Evolutionary conservation across 352 stramenopile genomes (phyloP).

Genomic region (Pythium myriotylum): DNA sequence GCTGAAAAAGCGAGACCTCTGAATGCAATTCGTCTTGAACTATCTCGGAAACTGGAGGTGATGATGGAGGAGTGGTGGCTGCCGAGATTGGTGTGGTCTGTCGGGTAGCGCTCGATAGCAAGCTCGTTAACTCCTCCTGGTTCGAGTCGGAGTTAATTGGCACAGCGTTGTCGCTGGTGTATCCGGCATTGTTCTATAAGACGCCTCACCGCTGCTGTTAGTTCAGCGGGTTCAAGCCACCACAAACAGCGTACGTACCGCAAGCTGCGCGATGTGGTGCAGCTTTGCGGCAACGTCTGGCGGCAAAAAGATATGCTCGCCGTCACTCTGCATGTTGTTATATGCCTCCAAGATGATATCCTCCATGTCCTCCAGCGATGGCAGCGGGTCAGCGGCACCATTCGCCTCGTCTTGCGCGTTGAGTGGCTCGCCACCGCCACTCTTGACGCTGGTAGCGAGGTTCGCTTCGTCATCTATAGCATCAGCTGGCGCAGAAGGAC

Average conservation of each 20-base stretch:
- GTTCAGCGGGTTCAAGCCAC: neutral
- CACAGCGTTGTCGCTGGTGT: conserved; percentile 25
- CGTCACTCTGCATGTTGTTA: conserved; percentile 84
- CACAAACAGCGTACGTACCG: conserved; percentile 40
- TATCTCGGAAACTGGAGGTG: conserved; percentile 5
- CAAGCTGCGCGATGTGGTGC: conserved; percentile 55
- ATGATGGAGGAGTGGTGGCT: conserved; percentile 15
- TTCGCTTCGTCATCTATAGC: neutral
- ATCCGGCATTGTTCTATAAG: conserved; percentile 21
- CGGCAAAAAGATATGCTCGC: conserved; percentile 77
- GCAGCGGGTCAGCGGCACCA: conserved; percentile 12
- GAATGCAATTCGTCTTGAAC: neutral
- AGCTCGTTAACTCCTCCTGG: conserved; percentile 14
- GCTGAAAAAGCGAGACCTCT: conserved; percentile 5
- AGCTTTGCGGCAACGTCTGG: conserved; percentile 68
- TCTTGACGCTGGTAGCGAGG: neutral
- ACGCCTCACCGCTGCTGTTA: neutral
- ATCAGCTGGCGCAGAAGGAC: neutral
- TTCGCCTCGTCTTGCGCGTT: conserved; percentile 26
- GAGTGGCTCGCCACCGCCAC: neutral
- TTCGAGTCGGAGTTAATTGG: conserved; percentile 28
- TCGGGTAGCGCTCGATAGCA: conserved; percentile 2
- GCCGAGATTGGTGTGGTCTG: conserved; percentile 8
- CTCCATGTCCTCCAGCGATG: conserved; percentile 55
- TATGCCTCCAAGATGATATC: conserved; percentile 81